phyloP scores from a whole-genome alignment of 2,329 filamentous ascomycete genomes.

The Exserohilum rostratum region DNA sequence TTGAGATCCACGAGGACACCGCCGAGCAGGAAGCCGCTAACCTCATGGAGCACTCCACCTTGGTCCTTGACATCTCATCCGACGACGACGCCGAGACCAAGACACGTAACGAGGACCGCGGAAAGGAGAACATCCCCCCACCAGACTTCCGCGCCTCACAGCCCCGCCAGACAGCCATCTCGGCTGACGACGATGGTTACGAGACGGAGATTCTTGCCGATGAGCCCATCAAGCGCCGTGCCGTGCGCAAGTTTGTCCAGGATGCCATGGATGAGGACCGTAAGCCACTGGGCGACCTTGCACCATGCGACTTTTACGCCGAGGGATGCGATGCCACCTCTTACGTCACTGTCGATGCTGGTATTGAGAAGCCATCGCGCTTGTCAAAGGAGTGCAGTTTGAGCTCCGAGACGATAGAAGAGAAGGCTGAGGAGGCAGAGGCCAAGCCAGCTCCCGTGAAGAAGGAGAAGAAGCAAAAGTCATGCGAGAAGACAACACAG shows the following conservation, averaged over 20 bases:
- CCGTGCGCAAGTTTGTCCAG: conserved; percentile 35
- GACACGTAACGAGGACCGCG: conserved; percentile 62
- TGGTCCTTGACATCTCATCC: conserved; percentile 84
- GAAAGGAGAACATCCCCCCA: conserved; percentile 95
- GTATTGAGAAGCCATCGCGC: conserved; percentile 43
- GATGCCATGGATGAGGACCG: conserved; percentile 52
- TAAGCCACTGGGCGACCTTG: conserved; percentile 45
- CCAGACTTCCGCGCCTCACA: conserved; percentile 46
- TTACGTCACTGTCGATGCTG: conserved; percentile 46
- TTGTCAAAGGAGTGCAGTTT: conserved; percentile 46
- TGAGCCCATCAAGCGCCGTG: conserved; percentile 36
- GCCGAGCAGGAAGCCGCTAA: conserved; percentile 90
- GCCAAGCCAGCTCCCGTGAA: not conserved
- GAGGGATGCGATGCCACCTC: conserved; percentile 45
- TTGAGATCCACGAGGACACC: conserved; percentile 93
- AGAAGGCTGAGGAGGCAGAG: conserved; percentile 9
- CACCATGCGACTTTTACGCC: conserved; percentile 47
- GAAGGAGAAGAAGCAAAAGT: not conserved
- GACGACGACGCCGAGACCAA: conserved; percentile 76
- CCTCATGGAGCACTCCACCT: conserved; percentile 87
- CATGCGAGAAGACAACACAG: not conserved
- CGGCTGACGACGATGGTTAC: conserved; percentile 13
- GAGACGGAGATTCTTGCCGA: conserved; percentile 20
- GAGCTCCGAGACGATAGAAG: conserved; percentile 17
- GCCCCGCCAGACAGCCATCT: conserved; percentile 12